A percentile compares a stretch with the other conserved stretches of the same genome.
Evolutionary conservation across 495 filamentous ascomycete species (phyloP).

Genomic region (Penicillium egyptiacum): DNA sequence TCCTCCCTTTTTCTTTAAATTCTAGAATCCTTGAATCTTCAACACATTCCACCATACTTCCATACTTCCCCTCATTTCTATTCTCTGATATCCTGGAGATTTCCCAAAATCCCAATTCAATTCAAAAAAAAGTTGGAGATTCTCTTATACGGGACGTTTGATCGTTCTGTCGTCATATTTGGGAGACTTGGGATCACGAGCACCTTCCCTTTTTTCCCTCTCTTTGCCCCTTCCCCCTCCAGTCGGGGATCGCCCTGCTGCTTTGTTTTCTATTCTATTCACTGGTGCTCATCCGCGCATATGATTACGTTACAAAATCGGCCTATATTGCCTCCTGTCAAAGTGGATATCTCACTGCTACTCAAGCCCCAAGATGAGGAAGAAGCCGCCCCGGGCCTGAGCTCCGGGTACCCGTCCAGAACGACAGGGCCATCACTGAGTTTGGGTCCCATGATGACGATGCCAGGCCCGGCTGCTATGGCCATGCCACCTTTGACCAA

Average conservation of each 20-base stretch:
- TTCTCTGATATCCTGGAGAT: not conserved
- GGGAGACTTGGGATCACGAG: slow-evolving; percentile 17
- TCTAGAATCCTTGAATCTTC: no score
- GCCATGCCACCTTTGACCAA: slow-evolving; percentile 37
- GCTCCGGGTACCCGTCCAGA: slow-evolving; percentile 50
- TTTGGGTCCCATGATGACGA: slow-evolving; percentile 31
- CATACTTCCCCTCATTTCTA: no score
- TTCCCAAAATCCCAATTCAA: not conserved
- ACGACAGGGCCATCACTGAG: slow-evolving; percentile 49
- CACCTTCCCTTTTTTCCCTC: slow-evolving; percentile 4
- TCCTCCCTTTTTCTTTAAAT: not conserved
- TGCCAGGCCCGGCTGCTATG: slow-evolving; percentile 30
- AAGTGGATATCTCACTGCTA: slow-evolving; percentile 86
- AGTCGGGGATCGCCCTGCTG: not conserved
- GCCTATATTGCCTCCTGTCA: slow-evolving; percentile 57
- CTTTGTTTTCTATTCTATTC: slow-evolving; percentile 7
- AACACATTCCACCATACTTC: no score
- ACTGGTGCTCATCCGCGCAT: slow-evolving; percentile 40
- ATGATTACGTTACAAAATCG: slow-evolving; percentile 54
- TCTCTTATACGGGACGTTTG: not conserved
- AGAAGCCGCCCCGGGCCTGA: slow-evolving; percentile 60
- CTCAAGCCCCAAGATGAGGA: slow-evolving; percentile 79
- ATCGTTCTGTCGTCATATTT: slow-evolving; percentile 15
- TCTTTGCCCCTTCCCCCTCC: slow-evolving; percentile 2
- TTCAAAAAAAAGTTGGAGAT: no score